Evolutionary conservation across 1,284 basidiomycete species (phyloP), one percentile per base, ranked within the genome.

Genomic region (Gomphus sp.): DNA sequence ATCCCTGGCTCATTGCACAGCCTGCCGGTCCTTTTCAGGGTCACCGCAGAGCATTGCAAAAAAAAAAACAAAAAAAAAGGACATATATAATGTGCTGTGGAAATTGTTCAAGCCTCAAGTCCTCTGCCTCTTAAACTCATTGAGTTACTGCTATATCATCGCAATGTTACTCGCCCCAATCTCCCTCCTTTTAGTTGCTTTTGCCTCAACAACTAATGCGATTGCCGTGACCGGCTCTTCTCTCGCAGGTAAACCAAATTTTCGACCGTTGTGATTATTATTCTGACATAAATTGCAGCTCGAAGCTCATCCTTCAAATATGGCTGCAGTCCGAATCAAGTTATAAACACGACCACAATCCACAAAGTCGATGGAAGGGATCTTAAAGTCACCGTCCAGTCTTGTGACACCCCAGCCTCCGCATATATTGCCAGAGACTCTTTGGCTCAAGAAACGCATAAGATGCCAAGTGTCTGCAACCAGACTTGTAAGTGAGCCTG

Each of bases 91-190:
- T 9, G 36, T 37, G 36, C 2, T 4, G 36, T 37, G 36, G 36
- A 8, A 10, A 7, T 37, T 37, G 4, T 4, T 99, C 50, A 81
- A 95, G 52, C 81, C 99, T 62, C 90, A 87, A 8, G 28, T 97
- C 96, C 0, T 78, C 90, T 58, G 93, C 98, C 69, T 97, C 96
- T 1, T 96, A 96, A 0, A 96, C 97, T 25, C 7, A 7, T 28
- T 22, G 10, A 28, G 10, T 44, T 25, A 25, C 18, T 47, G 9
- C 3, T 12, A 47, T 9, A 14, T 47, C 18, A 11, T 22, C 11
- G 28, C 18, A 10, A 47, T 47, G 45, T 28, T 22, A 11, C 2
- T 47, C 45, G 12, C n/a, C 10, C 22, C 18, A 10, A 25, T 28
- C 28, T 10, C 45, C 8, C n/a, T 47, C 4, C 18, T 47, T 28